Evolutionary conservation across 2,329 filamentous ascomycete genomes (phyloP), one percentile per base, ranked within the genome.

Genomic region (Sarocladium oryzae): DNA sequence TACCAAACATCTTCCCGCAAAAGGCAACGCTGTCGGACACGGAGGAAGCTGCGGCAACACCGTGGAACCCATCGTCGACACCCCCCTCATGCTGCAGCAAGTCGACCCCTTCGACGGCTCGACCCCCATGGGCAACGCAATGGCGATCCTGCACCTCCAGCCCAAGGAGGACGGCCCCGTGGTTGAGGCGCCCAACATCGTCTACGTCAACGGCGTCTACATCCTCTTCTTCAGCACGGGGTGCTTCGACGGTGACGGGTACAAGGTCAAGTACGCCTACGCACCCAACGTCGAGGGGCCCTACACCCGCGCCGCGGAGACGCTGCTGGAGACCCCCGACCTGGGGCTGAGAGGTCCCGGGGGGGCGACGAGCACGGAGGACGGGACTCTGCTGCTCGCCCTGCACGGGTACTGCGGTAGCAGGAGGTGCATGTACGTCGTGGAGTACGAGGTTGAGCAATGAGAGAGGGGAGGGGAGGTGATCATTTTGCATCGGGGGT

Each of bases 211-310:
- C 16, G 76, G 75, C 3, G 67, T 69, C 13, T 85, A 85, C 59
- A 71, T 81, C 49, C 66, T 86, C 38, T 84, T 85, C 61, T 86
- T 78, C 65, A 82, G 77, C 58, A 78, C 75, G 37, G 76, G 82
- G 52, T 83, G 80, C 64, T 85, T 71, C 63, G 72, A 72, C 1
- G 71, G 74, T 23, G 62, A 72, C 2, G 59, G 60, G 33, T 85
- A 85, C 63, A 77, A 83, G 57, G 70, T 82, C n/a, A 74, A 75
- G 51, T 85, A 81, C 58, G 81, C 82, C 2, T 77, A 75, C 7
- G 67, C 75, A 8, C 54, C 57, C 9, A 56, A 54, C 45, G 51
- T 74, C 33, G 52, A 43, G 36, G 73, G 73, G 1, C 69, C 69
- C 7, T 75, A 71, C 43, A 51, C 54, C 36, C 63, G 69, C 36